phyloP scores from a whole-genome alignment of 192 early-diverging fungal genomes.

The Pilobolus umbonatus region DNA sequence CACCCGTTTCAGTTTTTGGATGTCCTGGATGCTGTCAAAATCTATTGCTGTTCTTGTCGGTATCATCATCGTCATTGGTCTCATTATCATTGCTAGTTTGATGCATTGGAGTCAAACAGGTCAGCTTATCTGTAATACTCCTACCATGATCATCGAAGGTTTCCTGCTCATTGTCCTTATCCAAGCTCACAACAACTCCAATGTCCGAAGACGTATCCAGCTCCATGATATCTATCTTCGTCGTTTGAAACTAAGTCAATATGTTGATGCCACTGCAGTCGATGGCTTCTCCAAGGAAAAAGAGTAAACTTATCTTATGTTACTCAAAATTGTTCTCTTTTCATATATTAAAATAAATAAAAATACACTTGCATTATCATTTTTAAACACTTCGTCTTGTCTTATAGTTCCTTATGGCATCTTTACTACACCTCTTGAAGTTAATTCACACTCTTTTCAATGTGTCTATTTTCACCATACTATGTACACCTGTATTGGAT shows the following conservation, averaged over 20 bases:
- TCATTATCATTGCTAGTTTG: conserved; percentile 12
- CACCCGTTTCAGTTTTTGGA: not conserved
- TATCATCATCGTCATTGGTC: not conserved
- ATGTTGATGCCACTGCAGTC: not conserved
- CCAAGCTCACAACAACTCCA: conserved; percentile 16
- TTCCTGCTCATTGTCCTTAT: conserved; percentile 22
- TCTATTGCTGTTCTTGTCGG: not conserved
- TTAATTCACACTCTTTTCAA: no score
- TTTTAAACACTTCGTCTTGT: no score
- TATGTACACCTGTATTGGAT: no score
- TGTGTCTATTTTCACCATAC: no score
- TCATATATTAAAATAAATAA: no score
- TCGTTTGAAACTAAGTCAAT: conserved; percentile 1
- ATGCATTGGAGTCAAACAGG: conserved; percentile 21
- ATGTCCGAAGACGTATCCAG: conserved; percentile 4
- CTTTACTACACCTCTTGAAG: no score
- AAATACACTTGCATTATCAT: no score
- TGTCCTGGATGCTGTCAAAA: conserved; percentile 10
- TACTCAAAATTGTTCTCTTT: no score
- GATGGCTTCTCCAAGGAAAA: not conserved
- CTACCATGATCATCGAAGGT: conserved; percentile 20
- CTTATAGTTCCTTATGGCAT: no score
- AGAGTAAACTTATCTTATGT: no score
- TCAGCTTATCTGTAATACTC: conserved; percentile 18
- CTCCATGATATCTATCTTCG: conserved; percentile 17